Percentiles rank a stretch among this genome's conserved stretches.
Evolutionary conservation across 192 early-diverging fungal species (phyloP).

Genomic region (Nowakowskiella sp.): DNA sequence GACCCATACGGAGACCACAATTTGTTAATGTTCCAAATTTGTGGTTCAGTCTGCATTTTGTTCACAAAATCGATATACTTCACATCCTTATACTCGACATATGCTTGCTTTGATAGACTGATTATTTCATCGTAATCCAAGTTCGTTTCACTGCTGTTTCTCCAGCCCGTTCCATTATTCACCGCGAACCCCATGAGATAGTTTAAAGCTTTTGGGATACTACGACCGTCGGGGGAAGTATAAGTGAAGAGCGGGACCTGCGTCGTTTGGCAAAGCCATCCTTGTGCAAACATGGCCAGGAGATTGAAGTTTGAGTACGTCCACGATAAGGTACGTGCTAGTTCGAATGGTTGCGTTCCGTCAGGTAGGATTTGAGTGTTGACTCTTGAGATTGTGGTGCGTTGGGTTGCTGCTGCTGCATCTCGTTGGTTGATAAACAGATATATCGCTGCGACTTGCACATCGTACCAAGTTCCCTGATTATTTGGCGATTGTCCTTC

Average conservation of each 20-base stretch:
- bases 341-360: constrained; percentile 36
- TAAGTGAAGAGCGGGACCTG: constrained; percentile 30
- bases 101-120: constrained; percentile 40
- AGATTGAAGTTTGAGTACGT: constrained; percentile 43
- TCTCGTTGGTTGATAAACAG: constrained; percentile 31
- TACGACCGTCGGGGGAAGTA: constrained; percentile 31
- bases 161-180: constrained; percentile 36
- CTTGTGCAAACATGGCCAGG: constrained; percentile 30
- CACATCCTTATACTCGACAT: constrained; percentile 35
- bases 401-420: constrained; percentile 16
- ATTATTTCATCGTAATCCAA: constrained; percentile 34
- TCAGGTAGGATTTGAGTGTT: constrained; percentile 21
- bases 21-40: constrained; percentile 14
- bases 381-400: constrained; percentile 31
- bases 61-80: constrained; percentile 30
- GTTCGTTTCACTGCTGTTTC: constrained; percentile 29
- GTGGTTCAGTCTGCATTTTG: constrained; percentile 8
- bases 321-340: constrained; percentile 38
- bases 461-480: constrained; percentile 51
- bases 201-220: constrained; percentile 40
- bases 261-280: not conserved
- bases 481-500: constrained; percentile 31
- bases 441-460: constrained; percentile 36
- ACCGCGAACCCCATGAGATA: constrained; percentile 43
- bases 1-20: constrained; percentile 19